Base-by-base conservation (phyloP, 257 asterid genomes). In the Solanum chiquidenum region DNA sequence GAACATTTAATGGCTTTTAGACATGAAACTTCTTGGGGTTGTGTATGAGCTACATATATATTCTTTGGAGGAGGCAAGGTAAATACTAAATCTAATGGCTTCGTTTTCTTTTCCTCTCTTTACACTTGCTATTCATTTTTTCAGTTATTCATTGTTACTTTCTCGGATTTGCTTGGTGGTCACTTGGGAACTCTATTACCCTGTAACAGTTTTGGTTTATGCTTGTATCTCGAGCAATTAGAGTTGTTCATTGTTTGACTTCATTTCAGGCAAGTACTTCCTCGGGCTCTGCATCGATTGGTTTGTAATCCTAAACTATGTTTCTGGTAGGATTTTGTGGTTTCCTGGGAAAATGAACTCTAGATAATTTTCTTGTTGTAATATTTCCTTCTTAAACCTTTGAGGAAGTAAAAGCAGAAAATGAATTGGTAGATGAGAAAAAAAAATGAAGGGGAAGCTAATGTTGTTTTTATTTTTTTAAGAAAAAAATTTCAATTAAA, bases 211-310 rank as follows among this genome's bases (percentile, higher is more conserved):
- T 97, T 95, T 89, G 98, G 98, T 60, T 49, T 49, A 49, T 97
- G 85, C 93, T 94, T 83, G 94, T 94, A 83, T 95, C 98, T 69
- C 93, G 98, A 85, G 96, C 99, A 14, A 94, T 97, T 87, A 95
- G 98, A 93, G 99, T 98, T 84, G 98, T 98, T 89, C 99, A 97
- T 91, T 97, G 98, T 90, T 94, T 95, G 92, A 97, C 99, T 82
- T 95, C 99, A 31, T 94, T 96, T 91, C 98, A 97, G 96, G 99
- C 94, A 90, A 86, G 93, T 90, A 82, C n/a, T 82, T 88, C 88
- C 14, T 88, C 86, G 62, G 46, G 31, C 64, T 83, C 58, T 16
- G 49, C 83, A 79, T 77, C 66, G 40, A 25, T 84, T 84, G 49
- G 14, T 35, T 55, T 84, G 86, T 27, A 84, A 40, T 52, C 25